Evolutionary conservation across 768 basidiomycete genomes (phyloP), one percentile per base, ranked within the genome.

Genomic region (Ramaria rubella): DNA sequence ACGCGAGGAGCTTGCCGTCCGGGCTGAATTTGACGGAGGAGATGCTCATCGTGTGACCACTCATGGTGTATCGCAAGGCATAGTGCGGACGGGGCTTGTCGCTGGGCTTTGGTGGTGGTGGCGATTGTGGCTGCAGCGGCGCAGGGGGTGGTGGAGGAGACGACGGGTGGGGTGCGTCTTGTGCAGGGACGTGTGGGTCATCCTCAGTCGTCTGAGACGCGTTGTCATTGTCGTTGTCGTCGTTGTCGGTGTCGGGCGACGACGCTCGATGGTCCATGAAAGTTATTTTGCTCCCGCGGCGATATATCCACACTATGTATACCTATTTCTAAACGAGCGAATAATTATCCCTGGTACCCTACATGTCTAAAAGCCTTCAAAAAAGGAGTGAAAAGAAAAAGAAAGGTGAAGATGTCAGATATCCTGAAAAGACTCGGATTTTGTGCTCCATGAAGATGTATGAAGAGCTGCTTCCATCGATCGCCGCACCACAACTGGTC

Each of bases 21-120:
- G 89, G 86, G 64, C 87, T 92, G 70, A 95, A 97, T 68, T 89
- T 90, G 55, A 97, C 71, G 14, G 90, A 83, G 1, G 94, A 89
- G 49, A 98, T 81, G 8, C 87, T 80, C 67, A 81, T 78, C 17
- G 80, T 82, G 67, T 97, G 95, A n/a, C 91, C 94, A 55, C 81
- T 84, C 29, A 94, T 72, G 46, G 81, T 81, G 63, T 77, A 82
- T 26, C 75, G 79, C 33, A 79, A 70, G 53, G 70, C 74, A 72
- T 88, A 92, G 42, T 76, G 70, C n/a, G 81, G 79, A 54, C 74
- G 55, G 12, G 43, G 55, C 40, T 49, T 61, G 55, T 67, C 68
- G 38, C 70, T 68, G 17, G 79, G 72, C 60, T 76, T 69, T n/a
- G 69, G 66, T 15, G 66, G 63, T 12, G 62, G 61, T 42, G 72